A percentile compares a stretch with the other conserved stretches of the same genome.
Evolutionary conservation across 192 early-diverging fungal species (phyloP).

Genomic region (Entophlyctis luteolus): DNA sequence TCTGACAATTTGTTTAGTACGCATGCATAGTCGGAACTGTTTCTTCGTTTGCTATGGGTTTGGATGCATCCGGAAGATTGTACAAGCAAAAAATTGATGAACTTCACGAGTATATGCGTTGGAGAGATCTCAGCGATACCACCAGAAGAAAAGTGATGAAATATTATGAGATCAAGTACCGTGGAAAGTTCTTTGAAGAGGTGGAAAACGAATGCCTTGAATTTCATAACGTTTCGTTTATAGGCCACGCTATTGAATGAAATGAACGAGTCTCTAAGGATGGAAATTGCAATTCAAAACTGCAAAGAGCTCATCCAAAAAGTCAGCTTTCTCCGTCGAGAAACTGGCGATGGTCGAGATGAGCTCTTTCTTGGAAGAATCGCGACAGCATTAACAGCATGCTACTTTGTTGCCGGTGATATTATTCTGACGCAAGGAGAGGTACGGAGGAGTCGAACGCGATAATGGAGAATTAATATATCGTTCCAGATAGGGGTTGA

Average conservation of each 20-base stretch:
- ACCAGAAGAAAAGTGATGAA: slow-evolving; percentile 22
- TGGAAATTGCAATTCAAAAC: slow-evolving; percentile 34
- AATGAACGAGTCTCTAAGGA: slow-evolving; percentile 29
- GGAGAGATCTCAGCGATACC: slow-evolving; percentile 32
- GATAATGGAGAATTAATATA: neutral
- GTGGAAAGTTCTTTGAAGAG: slow-evolving; percentile 34
- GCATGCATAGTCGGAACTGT: slow-evolving; percentile 47
- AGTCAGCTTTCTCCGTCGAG: slow-evolving; percentile 28
- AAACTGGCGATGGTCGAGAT: slow-evolving; percentile 31
- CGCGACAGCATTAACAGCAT: slow-evolving; percentile 18
- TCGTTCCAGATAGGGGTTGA: slow-evolving; percentile 8
- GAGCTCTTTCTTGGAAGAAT: slow-evolving; percentile 30
- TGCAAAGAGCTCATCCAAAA: slow-evolving; percentile 28
- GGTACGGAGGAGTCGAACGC: neutral
- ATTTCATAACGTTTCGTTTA: neutral
- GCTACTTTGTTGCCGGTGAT: slow-evolving; percentile 34
- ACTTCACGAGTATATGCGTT: slow-evolving; percentile 45
- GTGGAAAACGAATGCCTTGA: too few species aligned
- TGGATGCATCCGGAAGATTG: slow-evolving; percentile 41
- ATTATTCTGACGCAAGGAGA: slow-evolving; percentile 24
- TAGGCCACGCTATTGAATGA: slow-evolving; percentile 18
- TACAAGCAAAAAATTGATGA: slow-evolving; percentile 48
- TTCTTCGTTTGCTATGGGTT: slow-evolving; percentile 45
- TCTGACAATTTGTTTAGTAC: slow-evolving; percentile 4
- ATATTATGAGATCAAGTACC: slow-evolving; percentile 34